These are phyloP conservation scores for Backusella circina DNA, from an alignment of 192 early-diverging fungal genomes.

Conservation along the genomic window DNA sequence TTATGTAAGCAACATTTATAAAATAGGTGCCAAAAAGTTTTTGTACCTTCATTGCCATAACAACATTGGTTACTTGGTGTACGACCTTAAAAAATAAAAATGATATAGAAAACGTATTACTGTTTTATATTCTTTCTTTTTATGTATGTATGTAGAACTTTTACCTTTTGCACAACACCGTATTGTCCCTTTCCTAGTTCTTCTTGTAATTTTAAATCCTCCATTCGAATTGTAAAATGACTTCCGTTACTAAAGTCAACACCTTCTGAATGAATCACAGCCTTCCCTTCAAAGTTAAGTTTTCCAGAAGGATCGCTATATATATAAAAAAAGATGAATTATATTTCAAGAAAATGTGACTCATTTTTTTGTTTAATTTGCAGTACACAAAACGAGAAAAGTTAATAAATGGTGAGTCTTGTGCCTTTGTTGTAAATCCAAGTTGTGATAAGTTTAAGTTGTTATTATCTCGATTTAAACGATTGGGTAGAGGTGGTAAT, in stretches of 20 bases:
- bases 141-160: not conserved
- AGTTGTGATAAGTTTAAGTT: not conserved
- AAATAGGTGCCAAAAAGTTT: not conserved
- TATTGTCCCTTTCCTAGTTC: slow-evolving; percentile 81
- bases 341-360: not conserved
- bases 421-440: not conserved
- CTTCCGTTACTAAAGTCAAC: not conserved
- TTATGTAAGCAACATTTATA: not conserved
- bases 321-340: not conserved
- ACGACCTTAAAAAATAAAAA: slow-evolving; percentile 40
- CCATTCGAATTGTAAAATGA: not conserved
- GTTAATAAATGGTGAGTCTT: not conserved
- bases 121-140: not conserved
- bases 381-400: not conserved
- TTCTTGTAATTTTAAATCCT: not conserved
- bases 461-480: not conserved
- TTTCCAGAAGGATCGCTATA: not conserved
- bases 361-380: not conserved
- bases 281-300: not conserved
- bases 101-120: not conserved
- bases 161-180: slow-evolving; percentile 82
- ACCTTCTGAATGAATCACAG: not conserved
- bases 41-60: slow-evolving; percentile 81
- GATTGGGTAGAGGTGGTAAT: not conserved
- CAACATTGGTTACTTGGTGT: slow-evolving; percentile 80